A percentile compares a stretch with the other conserved stretches of the same genome.
phyloP scores from a whole-genome alignment of 257 asterid species.

The Hygrophila difformis region DNA sequence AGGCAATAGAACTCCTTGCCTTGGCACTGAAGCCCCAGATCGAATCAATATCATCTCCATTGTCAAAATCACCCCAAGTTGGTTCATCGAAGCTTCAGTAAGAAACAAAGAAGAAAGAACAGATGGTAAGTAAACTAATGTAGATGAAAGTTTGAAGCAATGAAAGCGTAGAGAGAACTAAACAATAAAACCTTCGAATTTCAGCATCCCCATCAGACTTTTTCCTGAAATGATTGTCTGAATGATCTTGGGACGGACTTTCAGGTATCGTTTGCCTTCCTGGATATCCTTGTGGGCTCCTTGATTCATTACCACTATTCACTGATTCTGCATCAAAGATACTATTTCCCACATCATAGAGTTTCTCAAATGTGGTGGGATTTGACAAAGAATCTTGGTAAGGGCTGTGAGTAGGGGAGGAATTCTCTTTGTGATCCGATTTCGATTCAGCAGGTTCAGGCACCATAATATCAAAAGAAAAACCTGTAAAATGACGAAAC shows the following conservation, averaged over 20 bases:
- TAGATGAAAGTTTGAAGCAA: not conserved
- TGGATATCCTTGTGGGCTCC: conserved; percentile 76
- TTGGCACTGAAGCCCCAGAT: conserved; percentile 95
- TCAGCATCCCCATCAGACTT: conserved; percentile 73
- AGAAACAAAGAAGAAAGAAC: conserved; percentile 11
- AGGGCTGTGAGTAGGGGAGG: conserved; percentile 48
- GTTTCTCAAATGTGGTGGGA: conserved; percentile 41
- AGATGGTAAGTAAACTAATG: not conserved
- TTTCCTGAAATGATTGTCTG: conserved; percentile 56
- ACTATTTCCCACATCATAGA: conserved; percentile 33
- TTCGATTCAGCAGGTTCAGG: conserved; percentile 45
- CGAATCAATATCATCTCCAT: conserved; percentile 84
- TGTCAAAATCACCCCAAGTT: conserved; percentile 81
- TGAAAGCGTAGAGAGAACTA: conserved; percentile 6
- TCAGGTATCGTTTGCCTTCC: conserved; percentile 40
- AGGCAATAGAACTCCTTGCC: conserved; percentile 36
- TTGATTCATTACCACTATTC: conserved; percentile 72
- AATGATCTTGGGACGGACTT: conserved; percentile 63
- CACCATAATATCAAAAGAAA: conserved; percentile 59
- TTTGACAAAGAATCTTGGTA: conserved; percentile 54
- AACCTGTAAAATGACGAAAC: conserved; percentile 37
- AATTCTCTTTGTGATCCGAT: conserved; percentile 36
- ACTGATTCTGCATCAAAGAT: conserved; percentile 59
- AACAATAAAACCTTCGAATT: conserved; percentile 46
- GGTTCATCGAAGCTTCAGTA: conserved; percentile 82